These are phyloP conservation scores for Zoysia pacifica DNA, from an alignment of 176 grass and related monocot genomes.

Conservation along the genomic window DNA sequence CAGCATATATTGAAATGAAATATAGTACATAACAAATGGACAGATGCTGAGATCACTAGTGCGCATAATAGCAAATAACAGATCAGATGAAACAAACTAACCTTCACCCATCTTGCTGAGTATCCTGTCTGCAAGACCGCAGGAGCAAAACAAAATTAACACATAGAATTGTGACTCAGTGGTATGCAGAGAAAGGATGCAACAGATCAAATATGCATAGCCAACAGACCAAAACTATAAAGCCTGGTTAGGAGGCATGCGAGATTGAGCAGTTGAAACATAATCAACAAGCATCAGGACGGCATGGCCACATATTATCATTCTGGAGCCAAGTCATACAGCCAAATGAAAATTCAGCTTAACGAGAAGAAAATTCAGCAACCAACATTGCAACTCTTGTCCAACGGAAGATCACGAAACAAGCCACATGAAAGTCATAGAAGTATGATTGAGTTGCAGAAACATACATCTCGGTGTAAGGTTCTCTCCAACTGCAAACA, in stretches of 20 bases:
- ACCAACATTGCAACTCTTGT: constrained; percentile 14
- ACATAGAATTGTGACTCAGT: not conserved
- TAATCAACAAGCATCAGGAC: constrained; percentile 8
- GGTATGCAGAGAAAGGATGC: not conserved
- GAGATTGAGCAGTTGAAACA: not conserved
- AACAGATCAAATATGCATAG: not conserved
- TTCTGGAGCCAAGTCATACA: not conserved
- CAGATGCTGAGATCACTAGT: not conserved
- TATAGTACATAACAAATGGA: constrained; percentile 22
- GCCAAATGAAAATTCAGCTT: not conserved
- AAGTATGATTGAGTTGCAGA: constrained; percentile 9
- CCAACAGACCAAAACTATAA: constrained; percentile 20
- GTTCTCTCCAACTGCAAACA: constrained; percentile 73
- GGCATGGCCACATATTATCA: not conserved
- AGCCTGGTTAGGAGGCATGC: not conserved
- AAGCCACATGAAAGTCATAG: constrained; percentile 5
- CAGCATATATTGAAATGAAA: constrained; percentile 18
- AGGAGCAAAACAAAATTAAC: constrained; percentile 29
- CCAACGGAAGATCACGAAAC: constrained; percentile 3
- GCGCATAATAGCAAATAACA: not conserved
- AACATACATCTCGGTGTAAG: constrained; percentile 92
- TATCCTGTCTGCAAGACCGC: constrained; percentile 80
- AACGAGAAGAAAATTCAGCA: constrained; percentile 5
- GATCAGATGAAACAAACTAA: constrained; percentile 42
- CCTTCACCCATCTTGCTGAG: constrained; percentile 99